Conservation (phyloP, 2,329 filamentous ascomycete genomes). For the Sordariomycetes sp. region DNA sequence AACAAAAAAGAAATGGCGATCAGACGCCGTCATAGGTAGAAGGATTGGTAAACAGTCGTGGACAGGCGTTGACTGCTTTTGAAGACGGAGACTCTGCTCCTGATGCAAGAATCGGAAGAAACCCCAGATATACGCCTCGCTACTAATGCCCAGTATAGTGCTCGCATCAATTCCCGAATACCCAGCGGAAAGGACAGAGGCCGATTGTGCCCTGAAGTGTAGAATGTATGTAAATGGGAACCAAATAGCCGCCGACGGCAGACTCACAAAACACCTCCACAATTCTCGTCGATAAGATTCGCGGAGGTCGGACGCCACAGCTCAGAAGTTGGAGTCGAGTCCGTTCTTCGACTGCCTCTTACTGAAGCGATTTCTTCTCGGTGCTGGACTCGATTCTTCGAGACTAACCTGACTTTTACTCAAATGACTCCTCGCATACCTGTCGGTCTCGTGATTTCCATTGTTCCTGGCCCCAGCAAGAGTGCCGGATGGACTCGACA, state of each 20-base stretch:
- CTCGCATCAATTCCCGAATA: constrained; percentile 5
- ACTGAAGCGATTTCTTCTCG: constrained; percentile 66
- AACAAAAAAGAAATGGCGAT: too few relatives aligned
- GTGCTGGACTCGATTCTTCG: constrained; percentile 33
- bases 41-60: too few relatives aligned
- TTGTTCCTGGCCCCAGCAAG: constrained; percentile 47
- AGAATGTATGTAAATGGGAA: too few relatives aligned
- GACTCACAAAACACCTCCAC: too few relatives aligned
- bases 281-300: too few relatives aligned
- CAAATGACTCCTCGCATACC: constrained; percentile 45
- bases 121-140: constrained; percentile 22
- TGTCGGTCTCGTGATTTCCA: constrained; percentile 42
- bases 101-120: constrained; percentile 13
- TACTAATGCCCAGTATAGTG: constrained; percentile 19
- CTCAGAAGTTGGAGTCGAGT: constrained; percentile 76
- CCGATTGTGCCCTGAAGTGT: too few relatives aligned
- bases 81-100: constrained; percentile 9
- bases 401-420: constrained; percentile 49
- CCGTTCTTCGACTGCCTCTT: constrained; percentile 91
- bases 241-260: too few relatives aligned
- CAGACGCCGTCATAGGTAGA: too few relatives aligned
- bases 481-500: constrained; percentile 73
- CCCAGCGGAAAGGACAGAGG: background rate
- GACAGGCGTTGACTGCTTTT: too few relatives aligned
- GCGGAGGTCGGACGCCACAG: too few relatives aligned